phyloP scores from a whole-genome alignment of 2,329 filamentous ascomycete species.

The Nemania serpens region DNA sequence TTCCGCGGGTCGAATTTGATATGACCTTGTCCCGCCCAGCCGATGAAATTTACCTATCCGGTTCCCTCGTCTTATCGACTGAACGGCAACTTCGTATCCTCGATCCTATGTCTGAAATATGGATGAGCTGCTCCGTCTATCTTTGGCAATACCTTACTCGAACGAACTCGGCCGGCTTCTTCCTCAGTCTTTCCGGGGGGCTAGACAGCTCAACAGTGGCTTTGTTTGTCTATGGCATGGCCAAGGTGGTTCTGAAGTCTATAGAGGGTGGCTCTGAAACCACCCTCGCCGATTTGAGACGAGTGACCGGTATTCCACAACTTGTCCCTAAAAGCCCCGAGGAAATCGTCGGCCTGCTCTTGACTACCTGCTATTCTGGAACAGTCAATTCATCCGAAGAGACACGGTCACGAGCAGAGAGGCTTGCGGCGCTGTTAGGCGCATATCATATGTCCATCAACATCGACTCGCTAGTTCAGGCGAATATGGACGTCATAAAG shows the following conservation, averaged over 20 bases:
- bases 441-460: slow-evolving; percentile 15
- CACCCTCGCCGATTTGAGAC: slow-evolving; percentile 21
- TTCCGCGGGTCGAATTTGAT: too few species aligned
- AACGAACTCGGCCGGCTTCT: neutral
- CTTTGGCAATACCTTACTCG: too few species aligned
- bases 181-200: neutral
- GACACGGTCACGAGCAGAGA: slow-evolving; percentile 22
- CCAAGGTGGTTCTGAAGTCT: slow-evolving; percentile 20
- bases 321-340: slow-evolving; percentile 20
- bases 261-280: slow-evolving; percentile 17
- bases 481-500: slow-evolving; percentile 16
- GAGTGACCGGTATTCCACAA: slow-evolving; percentile 17
- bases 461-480: slow-evolving; percentile 19
- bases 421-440: slow-evolving; percentile 14
- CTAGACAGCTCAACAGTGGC: slow-evolving; percentile 20
- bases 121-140: too few species aligned
- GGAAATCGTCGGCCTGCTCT: slow-evolving; percentile 20
- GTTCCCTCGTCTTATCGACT: too few species aligned
- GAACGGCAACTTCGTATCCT: too few species aligned
- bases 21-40: too few species aligned
- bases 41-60: too few species aligned
- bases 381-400: slow-evolving; percentile 28
- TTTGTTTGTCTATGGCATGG: slow-evolving; percentile 25
- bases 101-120: too few species aligned
- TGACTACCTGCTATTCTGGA: slow-evolving; percentile 23